Base-by-base conservation (phyloP, 2,329 filamentous ascomycete genomes). In the Fusarium sp. region DNA sequence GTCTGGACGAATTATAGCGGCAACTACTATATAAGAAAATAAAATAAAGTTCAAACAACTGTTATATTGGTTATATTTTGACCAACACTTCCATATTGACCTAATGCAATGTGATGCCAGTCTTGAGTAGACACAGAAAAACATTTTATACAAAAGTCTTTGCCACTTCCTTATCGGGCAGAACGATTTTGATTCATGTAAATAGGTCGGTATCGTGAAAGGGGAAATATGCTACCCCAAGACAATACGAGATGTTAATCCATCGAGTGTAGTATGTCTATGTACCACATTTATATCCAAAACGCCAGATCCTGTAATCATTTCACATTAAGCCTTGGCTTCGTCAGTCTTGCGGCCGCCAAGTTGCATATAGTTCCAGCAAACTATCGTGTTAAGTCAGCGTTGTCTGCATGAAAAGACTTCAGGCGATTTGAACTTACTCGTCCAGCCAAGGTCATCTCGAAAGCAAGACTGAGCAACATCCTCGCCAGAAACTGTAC, bases 401-500 rank as follows among this genome's bases (percentile, higher is more conserved):
- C n/a, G 20, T n/a, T 20, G 7, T 6, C 5, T 13, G n/a, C 11
- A 18, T 20, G 15, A 31, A 25, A 3, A 17, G 15, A 13, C 6
- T 1, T 6, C 11, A 11, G 31, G 6, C 7, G 17, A 4, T 11
- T 17, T 11, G 2, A 18, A 84, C 87, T 81, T 79, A 89, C 87
- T 89, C 10, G 78, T 80, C 71, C 88, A 88, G 0, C 85, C 91
- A 55, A 94, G 79, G 72, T 93, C 91, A 50, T 90, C 82, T 18
- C 87, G 85, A 76, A 94, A 93, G 74, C 90, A 90, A 7, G 79
- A 76, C 67, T 87, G 76, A 82, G 88, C 84, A 14, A 91, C 81
- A 48, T 92, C 87, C 62, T 87, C 85, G 1, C 90, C 90, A 40
- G 81, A 83, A 25, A 81, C 81, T 41, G 87, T 86, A 0, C 89